phyloP scores from a whole-genome alignment of 148 eudicot genomes.

The Heliosperma pusillum region DNA sequence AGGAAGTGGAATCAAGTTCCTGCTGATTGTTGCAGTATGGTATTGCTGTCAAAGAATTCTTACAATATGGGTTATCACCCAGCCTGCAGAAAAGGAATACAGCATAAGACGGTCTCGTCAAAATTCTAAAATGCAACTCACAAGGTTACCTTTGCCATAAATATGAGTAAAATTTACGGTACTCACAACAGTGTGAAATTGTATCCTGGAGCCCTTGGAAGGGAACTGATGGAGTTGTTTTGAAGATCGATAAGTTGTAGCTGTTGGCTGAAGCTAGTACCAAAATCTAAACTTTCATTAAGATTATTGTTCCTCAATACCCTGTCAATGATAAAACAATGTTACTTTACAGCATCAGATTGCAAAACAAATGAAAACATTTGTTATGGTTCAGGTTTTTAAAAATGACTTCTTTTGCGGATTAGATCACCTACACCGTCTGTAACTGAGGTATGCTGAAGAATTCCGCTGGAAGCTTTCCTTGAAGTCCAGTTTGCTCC shows the following conservation, averaged over 20 bases:
- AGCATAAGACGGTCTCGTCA: background rate
- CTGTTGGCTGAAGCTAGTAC: constrained; percentile 30
- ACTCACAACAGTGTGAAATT: constrained; percentile 39
- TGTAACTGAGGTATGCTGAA: constrained; percentile 60
- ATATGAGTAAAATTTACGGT: background rate
- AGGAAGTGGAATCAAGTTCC: constrained; percentile 16
- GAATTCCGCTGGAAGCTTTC: constrained; percentile 52
- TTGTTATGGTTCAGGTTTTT: background rate
- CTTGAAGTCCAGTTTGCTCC: constrained; percentile 58
- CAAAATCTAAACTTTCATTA: constrained; percentile 39
- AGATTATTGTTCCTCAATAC: constrained; percentile 40
- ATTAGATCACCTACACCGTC: constrained; percentile 51
- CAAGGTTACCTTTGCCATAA: background rate
- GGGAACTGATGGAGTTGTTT: constrained; percentile 32
- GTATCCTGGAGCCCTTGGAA: constrained; percentile 20
- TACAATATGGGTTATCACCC: constrained; percentile 58
- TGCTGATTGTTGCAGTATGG: constrained; percentile 40
- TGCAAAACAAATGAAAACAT: background rate
- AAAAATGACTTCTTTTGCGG: background rate
- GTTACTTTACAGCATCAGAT: background rate
- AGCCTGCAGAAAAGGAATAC: constrained; percentile 45
- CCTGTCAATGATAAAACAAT: constrained; percentile 24
- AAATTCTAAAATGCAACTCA: constrained; percentile 2
- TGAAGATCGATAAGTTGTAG: constrained; percentile 46
- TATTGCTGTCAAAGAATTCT: constrained; percentile 8